Base-by-base conservation (phyloP, 1,139 yeast genomes). In the Williopsis jadinii region DNA sequence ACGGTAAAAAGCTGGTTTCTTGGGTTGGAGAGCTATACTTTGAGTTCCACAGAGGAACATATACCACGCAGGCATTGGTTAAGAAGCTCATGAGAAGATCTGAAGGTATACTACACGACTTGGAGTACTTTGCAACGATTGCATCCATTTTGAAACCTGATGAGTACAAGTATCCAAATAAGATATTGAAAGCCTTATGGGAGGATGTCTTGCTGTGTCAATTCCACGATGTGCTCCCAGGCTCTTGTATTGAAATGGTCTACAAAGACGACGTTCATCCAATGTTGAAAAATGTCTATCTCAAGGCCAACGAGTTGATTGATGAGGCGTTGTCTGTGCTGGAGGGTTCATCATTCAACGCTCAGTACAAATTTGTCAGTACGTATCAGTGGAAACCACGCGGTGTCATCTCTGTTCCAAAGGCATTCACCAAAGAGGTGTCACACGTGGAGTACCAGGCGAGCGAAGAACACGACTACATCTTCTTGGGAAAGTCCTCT, bases 21-120 rank as follows among this genome's bases (percentile, higher is more conserved):
- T 92, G 97, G 97, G 74, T 75, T 38, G 97, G 97, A 35, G 98
- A 92, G 62, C 74, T 92, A 46, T 92, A 92, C 63, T 75, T 92
- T 57, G 98, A 92, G 64, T 88, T 84, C 66, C 98, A 92, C 62
- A 79, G 98, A 60, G 98, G 97, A 44, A 90, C 97, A 4, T 92
- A 92, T 61, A 92, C 97, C 5, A 77, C 95, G 2, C 98, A 92
- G 61, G 95, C 95, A 0, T 76, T 78, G 45, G 82, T 86, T 38
- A 92, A 92, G 64, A 78, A 77, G 56, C 75, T 78, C 58, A 85
- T 88, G 77, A 74, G 98, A 56, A 63, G 70, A 28, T 73, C 82
- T n/a, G 97, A 92, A 63, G 64, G 80, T 38, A 71, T 81, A 55
- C 68, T 92, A 53, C 95, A 85, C 56, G 97, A 88, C 62, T 68